Base-by-base conservation (phyloP, 2,329 filamentous ascomycete genomes). In the Colletotrichum spinosum region DNA sequence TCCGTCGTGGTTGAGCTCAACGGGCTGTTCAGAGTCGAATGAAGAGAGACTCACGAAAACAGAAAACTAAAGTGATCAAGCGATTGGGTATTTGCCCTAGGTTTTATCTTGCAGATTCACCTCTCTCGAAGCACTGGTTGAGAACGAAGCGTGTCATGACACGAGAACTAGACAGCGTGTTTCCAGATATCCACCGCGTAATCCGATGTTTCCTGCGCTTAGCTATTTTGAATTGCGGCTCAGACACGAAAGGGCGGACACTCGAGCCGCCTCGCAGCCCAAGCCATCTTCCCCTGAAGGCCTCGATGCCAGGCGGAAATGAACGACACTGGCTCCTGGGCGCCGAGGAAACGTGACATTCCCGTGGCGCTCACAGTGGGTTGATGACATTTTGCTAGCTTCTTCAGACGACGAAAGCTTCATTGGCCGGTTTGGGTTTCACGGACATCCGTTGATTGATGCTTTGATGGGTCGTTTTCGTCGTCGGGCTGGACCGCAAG, bases 181-280 rank as follows among this genome's bases (percentile, higher is more conserved):
- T 58, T 44, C 46, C 15, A 50, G 13, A 8, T 44, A 44, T 58
- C 44, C 42, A 37, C 51, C 37, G 44, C 37, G 13, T 44, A 35
- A 58, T 51, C 55, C 55, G 55, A 58, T 51, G 55, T 58, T 48
- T 42, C 34, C n/a, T 46, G 34, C 15, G 8, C 46, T 51, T 48
- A 25, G 45, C 35, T 25, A 57, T 6, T 13, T 10, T n/a, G 55
- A 50, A 51, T 56, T 56, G 44, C 13, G 35, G 55, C 55, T 50
- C 38, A 38, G 55, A 50, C 55, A n/a, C 38, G 25, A 13, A 34
- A 3, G 25, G 17, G 25, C 8, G 12, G 38, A 7, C 44, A 56
- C 54, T 4, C 54, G 25, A 49, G 44, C 44, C 35, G 6, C 44
- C 8, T 34, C 17, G 44, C 42, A 46, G 39, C 13, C 52, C 52